Percentiles rank a stretch among this genome's conserved stretches.
Evolutionary conservation across 441 rosid species (phyloP).

Genomic region (Metrosideros polymorpha): DNA sequence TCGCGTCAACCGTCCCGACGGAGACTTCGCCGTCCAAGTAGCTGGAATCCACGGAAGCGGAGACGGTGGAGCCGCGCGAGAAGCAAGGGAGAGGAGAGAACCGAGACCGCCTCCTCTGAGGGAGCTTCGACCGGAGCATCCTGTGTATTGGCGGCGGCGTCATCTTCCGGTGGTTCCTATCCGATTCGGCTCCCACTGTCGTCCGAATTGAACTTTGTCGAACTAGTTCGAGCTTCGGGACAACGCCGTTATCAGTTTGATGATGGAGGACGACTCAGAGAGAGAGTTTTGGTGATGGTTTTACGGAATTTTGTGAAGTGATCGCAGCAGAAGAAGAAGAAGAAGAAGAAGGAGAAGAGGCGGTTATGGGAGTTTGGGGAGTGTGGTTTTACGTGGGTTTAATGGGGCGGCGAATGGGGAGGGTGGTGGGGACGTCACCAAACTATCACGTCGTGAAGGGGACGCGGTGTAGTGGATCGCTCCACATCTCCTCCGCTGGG

Average conservation of each 20-base stretch:
- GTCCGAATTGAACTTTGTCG: neutral
- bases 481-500: neutral
- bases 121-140: slow-evolving; percentile 55
- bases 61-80: neutral
- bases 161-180: slow-evolving; percentile 13
- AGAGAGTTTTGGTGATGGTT: neutral
- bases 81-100: slow-evolving; percentile 29
- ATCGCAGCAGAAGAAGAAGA: neutral
- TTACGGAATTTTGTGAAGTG: neutral
- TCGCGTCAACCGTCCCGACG: slow-evolving; percentile 18
- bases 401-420: too few species aligned
- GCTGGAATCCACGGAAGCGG: slow-evolving; percentile 29
- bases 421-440: neutral
- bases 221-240: neutral
- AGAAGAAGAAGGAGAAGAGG: neutral
- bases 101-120: slow-evolving; percentile 28
- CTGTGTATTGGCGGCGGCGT: slow-evolving; percentile 20
- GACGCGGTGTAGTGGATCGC: neutral
- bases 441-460: neutral
- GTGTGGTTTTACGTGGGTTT: neutral
- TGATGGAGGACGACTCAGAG: neutral
- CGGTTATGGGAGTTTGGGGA: slow-evolving; percentile 31
- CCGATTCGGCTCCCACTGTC: slow-evolving; percentile 13
- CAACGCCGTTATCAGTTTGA: slow-evolving; percentile 3
- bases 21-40: slow-evolving; percentile 37